phyloP scores from a whole-genome alignment of 129 eudicot species.

The Scalesia atractyloides region DNA sequence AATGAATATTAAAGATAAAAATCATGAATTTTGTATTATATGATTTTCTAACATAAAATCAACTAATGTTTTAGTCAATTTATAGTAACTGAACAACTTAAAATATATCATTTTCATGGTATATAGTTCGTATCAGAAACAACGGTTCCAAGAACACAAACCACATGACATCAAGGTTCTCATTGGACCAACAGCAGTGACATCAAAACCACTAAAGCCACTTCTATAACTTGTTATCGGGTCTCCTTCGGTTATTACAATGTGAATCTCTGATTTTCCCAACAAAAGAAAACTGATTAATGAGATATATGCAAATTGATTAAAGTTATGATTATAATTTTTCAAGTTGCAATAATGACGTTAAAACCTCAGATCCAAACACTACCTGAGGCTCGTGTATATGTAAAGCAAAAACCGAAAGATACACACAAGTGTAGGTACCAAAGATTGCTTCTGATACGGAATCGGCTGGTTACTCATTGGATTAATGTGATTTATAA shows the following conservation, averaged over 20 bases:
- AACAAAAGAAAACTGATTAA: background rate
- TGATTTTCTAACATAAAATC: background rate
- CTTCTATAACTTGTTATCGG: no score
- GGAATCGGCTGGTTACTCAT: slow-evolving; percentile 27
- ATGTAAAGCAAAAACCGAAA: slow-evolving; percentile 4
- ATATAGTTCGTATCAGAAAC: background rate
- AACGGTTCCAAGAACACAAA: slow-evolving; percentile 19
- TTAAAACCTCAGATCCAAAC: slow-evolving; percentile 13
- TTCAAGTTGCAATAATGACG: slow-evolving; percentile 4
- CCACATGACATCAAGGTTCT: no score
- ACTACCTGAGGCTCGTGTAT: background rate
- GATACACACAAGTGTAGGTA: slow-evolving; percentile 35
- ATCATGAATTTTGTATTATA: background rate
- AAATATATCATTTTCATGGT: background rate
- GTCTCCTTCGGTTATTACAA: no score
- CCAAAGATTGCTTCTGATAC: slow-evolving; percentile 44
- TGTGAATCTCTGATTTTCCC: no score
- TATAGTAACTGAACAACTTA: background rate
- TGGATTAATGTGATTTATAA: slow-evolving; percentile 36
- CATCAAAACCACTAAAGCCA: no score
- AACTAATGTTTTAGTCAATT: background rate
- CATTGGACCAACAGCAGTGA: no score
- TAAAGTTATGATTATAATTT: background rate
- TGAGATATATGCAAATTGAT: background rate
- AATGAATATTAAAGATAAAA: slow-evolving; percentile 2